Percentiles rank a stretch among this genome's conserved stretches.
Evolutionary conservation across 2,329 filamentous ascomycete species (phyloP).

Genomic region (Talaromyces verruculosus): DNA sequence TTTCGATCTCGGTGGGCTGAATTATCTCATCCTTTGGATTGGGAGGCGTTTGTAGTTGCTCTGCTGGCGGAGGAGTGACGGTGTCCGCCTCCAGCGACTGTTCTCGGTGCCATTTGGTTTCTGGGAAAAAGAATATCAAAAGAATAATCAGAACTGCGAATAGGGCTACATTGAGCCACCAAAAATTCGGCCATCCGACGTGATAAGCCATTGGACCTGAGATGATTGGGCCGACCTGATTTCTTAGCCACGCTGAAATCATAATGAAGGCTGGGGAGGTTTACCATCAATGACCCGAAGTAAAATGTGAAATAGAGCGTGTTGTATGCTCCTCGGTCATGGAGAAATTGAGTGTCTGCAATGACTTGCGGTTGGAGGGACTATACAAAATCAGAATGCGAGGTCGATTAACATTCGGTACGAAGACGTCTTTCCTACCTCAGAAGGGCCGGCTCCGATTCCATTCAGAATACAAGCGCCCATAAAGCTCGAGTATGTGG

Average conservation of each 20-base stretch:
- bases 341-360: slow-evolving; percentile 64
- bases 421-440: slow-evolving; percentile 32
- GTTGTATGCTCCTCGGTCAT: slow-evolving; percentile 63
- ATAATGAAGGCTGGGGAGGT: slow-evolving; percentile 4
- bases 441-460: slow-evolving; percentile 14
- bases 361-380: slow-evolving; percentile 46
- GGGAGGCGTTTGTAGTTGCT: background rate
- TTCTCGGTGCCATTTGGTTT: slow-evolving; percentile 59
- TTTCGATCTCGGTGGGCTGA: slow-evolving; percentile 22
- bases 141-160: slow-evolving; percentile 52
- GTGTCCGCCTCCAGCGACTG: slow-evolving; percentile 29
- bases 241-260: slow-evolving; percentile 24
- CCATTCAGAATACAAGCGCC: slow-evolving; percentile 52
- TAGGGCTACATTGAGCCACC: slow-evolving; percentile 64
- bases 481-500: slow-evolving; percentile 62
- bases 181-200: slow-evolving; percentile 62
- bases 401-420: too few species aligned
- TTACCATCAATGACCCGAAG: slow-evolving; percentile 54
- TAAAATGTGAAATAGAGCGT: slow-evolving; percentile 63
- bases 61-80: background rate
- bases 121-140: slow-evolving; percentile 61
- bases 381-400: background rate
- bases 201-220: slow-evolving; percentile 61
- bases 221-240: slow-evolving; percentile 56
- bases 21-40: slow-evolving; percentile 21